Percentiles rank a stretch among this genome's conserved stretches.
Evolutionary conservation across 345 rosid genomes (phyloP).

Genomic region (Pistacia atlantica): DNA sequence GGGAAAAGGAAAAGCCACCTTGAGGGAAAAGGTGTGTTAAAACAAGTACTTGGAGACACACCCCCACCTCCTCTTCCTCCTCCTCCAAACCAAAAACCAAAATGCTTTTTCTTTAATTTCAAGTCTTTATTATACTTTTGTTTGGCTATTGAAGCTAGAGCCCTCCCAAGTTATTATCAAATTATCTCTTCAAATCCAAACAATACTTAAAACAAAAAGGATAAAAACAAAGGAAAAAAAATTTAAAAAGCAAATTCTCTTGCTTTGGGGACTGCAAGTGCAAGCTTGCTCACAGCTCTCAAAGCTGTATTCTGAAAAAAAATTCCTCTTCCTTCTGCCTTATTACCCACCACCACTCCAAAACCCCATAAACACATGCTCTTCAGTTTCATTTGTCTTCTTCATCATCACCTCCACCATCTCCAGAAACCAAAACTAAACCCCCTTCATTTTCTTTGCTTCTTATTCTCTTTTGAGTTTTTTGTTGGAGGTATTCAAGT

Average conservation of each 20-base stretch:
- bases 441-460: constrained; percentile 12
- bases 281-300: constrained; percentile 62
- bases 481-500: not conserved
- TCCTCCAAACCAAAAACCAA: constrained; percentile 29
- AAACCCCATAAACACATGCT: constrained; percentile 48
- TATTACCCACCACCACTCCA: constrained; percentile 32
- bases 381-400: constrained; percentile 20
- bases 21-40: constrained; percentile 2
- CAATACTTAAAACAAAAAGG: constrained; percentile 33
- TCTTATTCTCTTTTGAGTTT: not conserved
- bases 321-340: constrained; percentile 36
- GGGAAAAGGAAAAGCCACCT: not conserved
- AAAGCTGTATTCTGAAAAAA: constrained; percentile 40
- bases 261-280: constrained; percentile 56
- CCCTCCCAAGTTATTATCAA: constrained; percentile 18
- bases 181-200: constrained; percentile 21
- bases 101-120: constrained; percentile 23
- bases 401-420: constrained; percentile 24
- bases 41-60: constrained; percentile 33
- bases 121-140: constrained; percentile 14
- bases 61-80: constrained; percentile 23
- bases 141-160: constrained; percentile 30
- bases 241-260: constrained; percentile 14
- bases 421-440: constrained; percentile 10
- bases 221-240: constrained; percentile 22